These are phyloP conservation scores for Phylloporus arenicola DNA, from an alignment of 768 basidiomycete species.

Conservation along the genomic window DNA sequence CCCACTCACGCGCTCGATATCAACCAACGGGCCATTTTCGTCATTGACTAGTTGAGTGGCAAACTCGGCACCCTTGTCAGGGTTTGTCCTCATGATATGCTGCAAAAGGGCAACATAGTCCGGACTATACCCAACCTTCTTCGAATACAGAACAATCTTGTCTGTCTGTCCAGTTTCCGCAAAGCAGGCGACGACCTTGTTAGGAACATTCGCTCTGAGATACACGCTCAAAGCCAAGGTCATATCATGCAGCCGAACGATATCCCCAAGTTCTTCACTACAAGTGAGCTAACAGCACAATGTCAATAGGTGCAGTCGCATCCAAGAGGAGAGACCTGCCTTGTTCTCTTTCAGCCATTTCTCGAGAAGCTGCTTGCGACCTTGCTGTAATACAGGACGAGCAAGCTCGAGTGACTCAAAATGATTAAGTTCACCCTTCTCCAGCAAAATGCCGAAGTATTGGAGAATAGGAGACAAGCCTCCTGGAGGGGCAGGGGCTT, in stretches of 20 bases:
- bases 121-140: slow-evolving; percentile 92
- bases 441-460: slow-evolving; percentile 97
- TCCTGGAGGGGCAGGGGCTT: slow-evolving; percentile 84
- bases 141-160: slow-evolving; percentile 95
- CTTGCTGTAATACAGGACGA: slow-evolving; percentile 91
- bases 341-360: slow-evolving; percentile 99
- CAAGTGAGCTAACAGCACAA: slow-evolving; percentile 71
- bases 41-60: slow-evolving; percentile 93
- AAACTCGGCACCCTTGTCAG: slow-evolving; percentile 98
- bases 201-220: slow-evolving; percentile 93
- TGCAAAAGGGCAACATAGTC: slow-evolving; percentile 91
- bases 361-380: slow-evolving; percentile 92
- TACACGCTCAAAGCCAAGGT: slow-evolving; percentile 96
- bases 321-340: slow-evolving; percentile 37
- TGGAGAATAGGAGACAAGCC: slow-evolving; percentile 93
- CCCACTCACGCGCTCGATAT: no score
- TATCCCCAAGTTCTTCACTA: slow-evolving; percentile 96
- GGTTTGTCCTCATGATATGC: slow-evolving; percentile 92
- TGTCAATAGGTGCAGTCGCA: slow-evolving; percentile 6
- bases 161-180: slow-evolving; percentile 98
- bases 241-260: slow-evolving; percentile 93
- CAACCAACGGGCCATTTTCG: slow-evolving; percentile 86
- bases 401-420: slow-evolving; percentile 94
- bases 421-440: slow-evolving; percentile 97
- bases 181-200: slow-evolving; percentile 98